phyloP scores from a whole-genome alignment of 2,329 filamentous ascomycete species.

The Fusarium chaquense region DNA sequence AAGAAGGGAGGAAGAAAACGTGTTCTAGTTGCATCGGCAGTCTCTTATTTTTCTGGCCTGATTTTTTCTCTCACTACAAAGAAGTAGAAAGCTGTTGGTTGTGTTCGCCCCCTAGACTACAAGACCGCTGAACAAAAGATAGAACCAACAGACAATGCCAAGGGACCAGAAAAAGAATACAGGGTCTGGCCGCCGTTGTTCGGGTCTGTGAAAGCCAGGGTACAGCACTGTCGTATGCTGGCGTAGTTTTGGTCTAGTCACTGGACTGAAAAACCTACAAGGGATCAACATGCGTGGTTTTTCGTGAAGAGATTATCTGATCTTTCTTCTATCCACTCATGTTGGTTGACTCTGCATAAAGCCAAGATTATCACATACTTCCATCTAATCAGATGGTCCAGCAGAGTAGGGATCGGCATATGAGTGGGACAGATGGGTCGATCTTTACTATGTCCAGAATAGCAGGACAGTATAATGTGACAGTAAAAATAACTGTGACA shows the following conservation, averaged over 20 bases:
- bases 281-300: constrained; percentile 12
- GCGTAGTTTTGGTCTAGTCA: not conserved
- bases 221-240: not conserved
- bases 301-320: constrained; percentile 12
- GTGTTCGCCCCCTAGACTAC: not conserved
- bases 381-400: constrained; percentile 29
- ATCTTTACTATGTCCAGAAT: not conserved
- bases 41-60: constrained; percentile 11
- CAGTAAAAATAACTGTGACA: not conserved
- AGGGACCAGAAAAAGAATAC: not conserved
- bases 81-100: not conserved
- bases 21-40: not conserved
- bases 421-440: not conserved
- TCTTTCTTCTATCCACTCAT: constrained; percentile 16
- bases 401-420: constrained; percentile 22
- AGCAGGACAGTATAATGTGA: constrained; percentile 1
- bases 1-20: not conserved
- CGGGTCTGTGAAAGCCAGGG: constrained; percentile 5
- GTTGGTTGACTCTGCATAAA: constrained; percentile 13
- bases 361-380: constrained; percentile 25
- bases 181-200: constrained; percentile 10
- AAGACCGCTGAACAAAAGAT: not conserved
- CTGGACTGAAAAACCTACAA: not conserved
- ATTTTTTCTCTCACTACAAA: not conserved
- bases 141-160: constrained; percentile 18